A percentile compares a stretch with the other conserved stretches of the same genome.
Evolutionary conservation across 208 protist species (phyloP).

Genomic region (Crithidia fasciculata): DNA sequence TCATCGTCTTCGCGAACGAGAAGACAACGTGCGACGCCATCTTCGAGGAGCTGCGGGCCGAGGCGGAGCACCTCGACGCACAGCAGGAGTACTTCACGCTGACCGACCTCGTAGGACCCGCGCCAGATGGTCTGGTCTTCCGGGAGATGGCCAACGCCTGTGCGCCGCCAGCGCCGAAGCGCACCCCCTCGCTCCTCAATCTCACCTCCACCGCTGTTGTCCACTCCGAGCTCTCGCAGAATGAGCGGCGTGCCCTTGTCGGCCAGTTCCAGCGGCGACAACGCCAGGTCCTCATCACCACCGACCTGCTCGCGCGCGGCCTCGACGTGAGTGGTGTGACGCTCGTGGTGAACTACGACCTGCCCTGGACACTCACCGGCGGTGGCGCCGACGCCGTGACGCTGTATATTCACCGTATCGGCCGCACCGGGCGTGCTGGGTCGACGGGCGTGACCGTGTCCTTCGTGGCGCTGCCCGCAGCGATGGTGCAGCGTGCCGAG

Average conservation of each 20-base stretch:
- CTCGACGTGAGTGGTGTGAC: conserved; percentile 96
- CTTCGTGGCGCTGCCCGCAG: conserved; percentile 82
- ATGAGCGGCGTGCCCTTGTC: conserved; percentile 95
- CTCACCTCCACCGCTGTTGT: conserved; percentile 72
- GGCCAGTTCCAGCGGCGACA: conserved; percentile 93
- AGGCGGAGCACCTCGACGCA: conserved; percentile 52
- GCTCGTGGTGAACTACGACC: conserved; percentile 98
- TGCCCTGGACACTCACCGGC: conserved; percentile 70
- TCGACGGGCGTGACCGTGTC: conserved; percentile 91
- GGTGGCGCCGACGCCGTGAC: conserved; percentile 49
- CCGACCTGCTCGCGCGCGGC: conserved; percentile 95
- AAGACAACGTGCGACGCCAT: conserved; percentile 76
- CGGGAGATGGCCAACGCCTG: conserved; percentile 7
- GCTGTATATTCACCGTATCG: conserved; percentile 97
- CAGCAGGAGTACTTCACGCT: conserved; percentile 50
- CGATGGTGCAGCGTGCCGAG: conserved; percentile 41
- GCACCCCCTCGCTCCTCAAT: conserved; percentile 29
- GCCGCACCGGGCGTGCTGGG: conserved; percentile 90
- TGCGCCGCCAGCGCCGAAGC: not conserved
- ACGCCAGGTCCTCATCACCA: conserved; percentile 97
- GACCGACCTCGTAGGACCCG: conserved; percentile 51
- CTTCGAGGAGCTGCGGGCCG: conserved; percentile 62
- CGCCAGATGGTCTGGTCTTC: conserved; percentile 33
- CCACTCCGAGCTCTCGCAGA: conserved; percentile 81
- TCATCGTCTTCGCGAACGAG: conserved; percentile 86